phyloP scores from a whole-genome alignment of 2,329 filamentous ascomycete species.

The Sarocladiaceae sp. region DNA sequence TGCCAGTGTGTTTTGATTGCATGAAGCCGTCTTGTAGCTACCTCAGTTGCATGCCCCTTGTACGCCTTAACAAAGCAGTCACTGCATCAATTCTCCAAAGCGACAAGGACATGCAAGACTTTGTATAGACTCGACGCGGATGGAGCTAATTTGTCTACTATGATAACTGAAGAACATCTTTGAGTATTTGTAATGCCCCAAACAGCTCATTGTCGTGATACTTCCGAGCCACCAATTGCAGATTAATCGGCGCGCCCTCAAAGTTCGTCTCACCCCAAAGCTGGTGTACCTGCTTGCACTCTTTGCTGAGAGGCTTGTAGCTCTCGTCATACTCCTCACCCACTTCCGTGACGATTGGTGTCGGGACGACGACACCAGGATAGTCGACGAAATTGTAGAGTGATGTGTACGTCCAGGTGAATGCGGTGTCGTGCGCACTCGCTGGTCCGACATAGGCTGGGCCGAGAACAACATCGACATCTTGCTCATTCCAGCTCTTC shows the following conservation, averaged over 20 bases:
- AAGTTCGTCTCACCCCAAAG: conserved; percentile 29
- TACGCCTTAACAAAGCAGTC: not conserved
- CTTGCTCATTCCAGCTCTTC: conserved; percentile 28
- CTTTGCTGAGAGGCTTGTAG: conserved; percentile 23
- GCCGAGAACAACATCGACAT: conserved; percentile 31
- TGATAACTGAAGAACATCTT: conserved; percentile 7
- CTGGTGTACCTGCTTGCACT: conserved; percentile 23
- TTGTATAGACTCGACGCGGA: not conserved
- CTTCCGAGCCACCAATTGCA: conserved; percentile 29
- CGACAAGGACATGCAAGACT: too few relatives aligned
- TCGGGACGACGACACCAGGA: conserved; percentile 29
- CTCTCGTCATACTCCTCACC: conserved; percentile 20
- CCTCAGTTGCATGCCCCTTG: too few relatives aligned
- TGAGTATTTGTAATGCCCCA: conserved; percentile 19
- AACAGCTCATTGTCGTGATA: conserved; percentile 31
- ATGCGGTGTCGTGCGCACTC: conserved; percentile 28
- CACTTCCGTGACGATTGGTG: conserved; percentile 25
- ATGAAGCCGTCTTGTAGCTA: too few relatives aligned
- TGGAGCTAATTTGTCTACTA: not conserved
- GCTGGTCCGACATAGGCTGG: conserved; percentile 33
- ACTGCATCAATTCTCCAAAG: not conserved
- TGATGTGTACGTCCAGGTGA: conserved; percentile 33
- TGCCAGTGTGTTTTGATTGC: too few relatives aligned
- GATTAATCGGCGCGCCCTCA: conserved; percentile 26
- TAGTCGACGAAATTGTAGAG: conserved; percentile 34